These are phyloP conservation scores for Colletotrichum sidae DNA, from an alignment of 2,329 filamentous ascomycete genomes.

Conservation along the genomic window DNA sequence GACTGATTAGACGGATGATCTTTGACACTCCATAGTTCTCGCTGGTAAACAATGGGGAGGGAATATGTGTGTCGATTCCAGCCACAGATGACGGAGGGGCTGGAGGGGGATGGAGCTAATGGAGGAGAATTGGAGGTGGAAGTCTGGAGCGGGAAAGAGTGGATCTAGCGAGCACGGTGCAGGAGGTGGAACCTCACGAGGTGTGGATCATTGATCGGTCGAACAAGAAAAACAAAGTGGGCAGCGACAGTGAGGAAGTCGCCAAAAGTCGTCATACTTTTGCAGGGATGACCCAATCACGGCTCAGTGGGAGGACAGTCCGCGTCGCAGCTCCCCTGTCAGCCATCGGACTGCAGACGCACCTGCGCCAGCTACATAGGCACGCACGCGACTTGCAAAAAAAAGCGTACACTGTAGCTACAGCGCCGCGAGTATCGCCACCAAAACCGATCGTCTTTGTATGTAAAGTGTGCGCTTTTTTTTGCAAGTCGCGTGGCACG, in stretches of 20 bases:
- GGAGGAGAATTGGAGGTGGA: constrained; percentile 22
- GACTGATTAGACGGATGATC: no score
- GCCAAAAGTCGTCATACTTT: constrained; percentile 31
- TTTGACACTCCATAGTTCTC: no score
- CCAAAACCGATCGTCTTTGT: no score
- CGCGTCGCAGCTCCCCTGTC: constrained; percentile 20
- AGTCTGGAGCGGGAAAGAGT: constrained; percentile 30
- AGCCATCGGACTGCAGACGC: constrained; percentile 33
- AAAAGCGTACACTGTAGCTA: no score
- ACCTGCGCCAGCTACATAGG: constrained; percentile 18
- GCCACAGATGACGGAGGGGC: no score
- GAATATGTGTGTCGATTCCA: no score
- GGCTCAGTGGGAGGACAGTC: constrained; percentile 4
- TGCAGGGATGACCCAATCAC: constrained; percentile 35
- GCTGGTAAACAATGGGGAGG: no score
- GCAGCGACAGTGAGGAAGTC: constrained; percentile 4
- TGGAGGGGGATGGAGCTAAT: not conserved
- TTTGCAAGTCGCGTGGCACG: no score
- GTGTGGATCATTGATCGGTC: not conserved
- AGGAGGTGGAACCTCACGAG: no score
- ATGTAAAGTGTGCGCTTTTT: no score
- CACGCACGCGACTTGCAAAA: no score
- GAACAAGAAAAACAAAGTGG: not conserved
- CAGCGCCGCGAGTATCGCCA: no score
- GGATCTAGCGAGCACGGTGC: constrained; percentile 4